phyloP scores from a whole-genome alignment of 345 rosid genomes.

The Heritiera fomes region DNA sequence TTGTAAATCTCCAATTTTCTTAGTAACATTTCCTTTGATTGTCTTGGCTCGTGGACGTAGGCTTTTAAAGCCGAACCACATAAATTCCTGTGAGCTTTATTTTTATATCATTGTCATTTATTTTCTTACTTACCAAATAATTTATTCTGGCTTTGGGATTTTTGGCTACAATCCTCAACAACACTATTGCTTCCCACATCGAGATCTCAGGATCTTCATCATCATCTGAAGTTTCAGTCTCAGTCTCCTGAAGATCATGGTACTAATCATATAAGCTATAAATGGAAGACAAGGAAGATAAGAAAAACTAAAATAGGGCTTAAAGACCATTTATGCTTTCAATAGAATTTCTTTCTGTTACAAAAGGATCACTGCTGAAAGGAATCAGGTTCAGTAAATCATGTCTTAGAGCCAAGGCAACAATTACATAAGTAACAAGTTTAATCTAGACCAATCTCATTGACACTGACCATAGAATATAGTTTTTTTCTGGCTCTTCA shows the following conservation, averaged over 20 bases:
- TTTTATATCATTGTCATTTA: too few species aligned
- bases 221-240: slow-evolving; percentile 35
- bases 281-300: background rate
- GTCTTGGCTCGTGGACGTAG: too few species aligned
- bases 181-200: slow-evolving; percentile 62
- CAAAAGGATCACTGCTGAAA: background rate
- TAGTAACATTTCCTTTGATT: too few species aligned
- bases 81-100: too few species aligned
- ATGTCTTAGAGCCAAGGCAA: background rate
- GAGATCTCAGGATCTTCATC: slow-evolving; percentile 78
- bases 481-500: slow-evolving; percentile 51
- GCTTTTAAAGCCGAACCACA: too few species aligned
- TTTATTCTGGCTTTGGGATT: too few species aligned
- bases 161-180: too few species aligned
- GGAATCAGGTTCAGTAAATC: background rate
- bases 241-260: slow-evolving; percentile 46
- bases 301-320: background rate
- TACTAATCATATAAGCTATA: slow-evolving; percentile 27
- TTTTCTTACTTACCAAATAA: too few species aligned
- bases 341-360: background rate
- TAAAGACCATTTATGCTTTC: background rate
- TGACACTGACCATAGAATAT: slow-evolving; percentile 26
- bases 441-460: slow-evolving; percentile 43
- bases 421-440: background rate
- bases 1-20: too few species aligned